Base-by-base conservation (phyloP, 1,284 basidiomycete species). In the Boletus semigastroideus region DNA sequence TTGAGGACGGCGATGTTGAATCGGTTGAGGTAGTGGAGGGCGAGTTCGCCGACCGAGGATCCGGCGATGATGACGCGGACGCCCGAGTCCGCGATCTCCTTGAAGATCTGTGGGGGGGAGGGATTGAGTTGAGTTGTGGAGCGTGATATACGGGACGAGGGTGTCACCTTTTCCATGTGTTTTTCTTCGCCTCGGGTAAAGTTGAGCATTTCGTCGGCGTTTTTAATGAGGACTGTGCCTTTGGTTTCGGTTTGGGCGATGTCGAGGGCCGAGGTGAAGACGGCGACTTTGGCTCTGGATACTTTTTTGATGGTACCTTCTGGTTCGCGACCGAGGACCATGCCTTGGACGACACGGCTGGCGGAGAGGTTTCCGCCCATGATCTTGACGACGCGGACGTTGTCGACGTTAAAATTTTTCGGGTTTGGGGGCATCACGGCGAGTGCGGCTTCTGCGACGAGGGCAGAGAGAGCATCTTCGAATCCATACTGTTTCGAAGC, bases 221-320 rank as follows among this genome's bases (percentile, higher is more conserved):
- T 98, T 72, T 96, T 94, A 63, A 99, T 82, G 43, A 99, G 80
- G 2, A 99, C 97, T 3, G 97, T 99, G 44, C 97, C 97, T 74
- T 99, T 99, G 20, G 97, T 99, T 75, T 99, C 97, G 20, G 97
- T 98, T 73, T 99, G 97, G 14, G 93, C 83, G 53, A 94, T 85
- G 70, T 98, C 96, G 54, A 98, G 79, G 2, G 90, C 91, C 58
- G 86, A 93, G 0, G 95, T 98, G 76, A 90, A 98, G 51, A 98
- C 91, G 7, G 91, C 95, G 43, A 97, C 94, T 73, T 97, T 96
- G 47, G 86, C 91, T 61, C 86, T 86, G 52, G 75, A 78, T 10
- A 84, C 87, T 62, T 92, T 90, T 75, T 94, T 94, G 60, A 97
- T 72, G 51, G 82, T 78, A 42, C 91, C 92, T 73, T 99, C 96